Evolutionary conservation across 2,329 filamentous ascomycete genomes (phyloP).

Genomic region (Rhytidhysteron rufulum): DNA sequence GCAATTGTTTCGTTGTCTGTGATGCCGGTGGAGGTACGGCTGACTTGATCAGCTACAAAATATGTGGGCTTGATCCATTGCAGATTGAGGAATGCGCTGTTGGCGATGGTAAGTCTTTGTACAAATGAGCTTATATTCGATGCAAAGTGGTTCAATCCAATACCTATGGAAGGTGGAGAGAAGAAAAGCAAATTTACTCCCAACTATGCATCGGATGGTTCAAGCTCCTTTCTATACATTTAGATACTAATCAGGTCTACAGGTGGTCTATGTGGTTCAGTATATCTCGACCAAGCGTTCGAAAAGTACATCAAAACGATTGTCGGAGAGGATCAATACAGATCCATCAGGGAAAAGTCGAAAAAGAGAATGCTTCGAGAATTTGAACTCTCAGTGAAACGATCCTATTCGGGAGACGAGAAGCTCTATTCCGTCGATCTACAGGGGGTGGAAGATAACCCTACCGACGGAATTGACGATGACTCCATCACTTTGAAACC

Average conservation of each 20-base stretch:
- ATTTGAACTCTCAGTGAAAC: constrained; percentile 3
- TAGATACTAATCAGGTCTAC: too few relatives aligned
- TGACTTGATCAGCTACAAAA: constrained; percentile 3
- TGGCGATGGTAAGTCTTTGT: not conserved
- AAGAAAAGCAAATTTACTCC: too few relatives aligned
- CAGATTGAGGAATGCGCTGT: not conserved
- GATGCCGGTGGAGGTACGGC: constrained; percentile 6
- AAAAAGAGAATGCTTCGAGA: constrained; percentile 5
- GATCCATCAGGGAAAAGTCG: constrained; percentile 1
- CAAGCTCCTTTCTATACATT: too few relatives aligned
- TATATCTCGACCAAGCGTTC: not conserved
- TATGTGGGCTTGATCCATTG: not conserved
- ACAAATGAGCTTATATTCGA: not conserved
- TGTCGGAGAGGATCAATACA: not conserved
- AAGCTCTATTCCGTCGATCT: constrained; percentile 9
- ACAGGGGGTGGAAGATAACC: constrained; percentile 12
- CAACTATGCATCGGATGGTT: too few relatives aligned
- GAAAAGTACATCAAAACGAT: constrained; percentile 1
- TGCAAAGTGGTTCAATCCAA: not conserved
- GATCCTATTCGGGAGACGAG: constrained; percentile 3
- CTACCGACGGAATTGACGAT: constrained; percentile 10
- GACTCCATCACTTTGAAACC: constrained; percentile 10
- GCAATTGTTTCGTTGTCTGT: constrained; percentile 5
- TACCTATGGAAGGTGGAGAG: too few relatives aligned
- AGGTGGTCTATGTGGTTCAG: not conserved